Evolutionary conservation across 2,329 filamentous ascomycete genomes (phyloP), one percentile per base, ranked within the genome.

Genomic region (Xylaria digitata): DNA sequence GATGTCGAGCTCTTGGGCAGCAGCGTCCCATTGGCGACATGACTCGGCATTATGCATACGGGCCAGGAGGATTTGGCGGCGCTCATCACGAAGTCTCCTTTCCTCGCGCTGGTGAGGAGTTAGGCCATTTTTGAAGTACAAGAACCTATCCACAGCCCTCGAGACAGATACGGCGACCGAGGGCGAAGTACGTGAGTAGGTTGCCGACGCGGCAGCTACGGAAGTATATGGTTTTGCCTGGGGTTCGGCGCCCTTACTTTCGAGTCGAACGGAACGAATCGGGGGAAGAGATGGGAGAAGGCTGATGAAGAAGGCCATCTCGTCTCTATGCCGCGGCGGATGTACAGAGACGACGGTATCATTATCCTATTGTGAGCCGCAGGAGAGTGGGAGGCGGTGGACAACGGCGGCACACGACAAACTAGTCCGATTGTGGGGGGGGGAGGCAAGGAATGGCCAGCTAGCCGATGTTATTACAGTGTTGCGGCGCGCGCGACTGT

Each of bases 1-100:
- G 9, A 84, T 78, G 76, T 97, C 94, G 49, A 97, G 86, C 75
- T 94, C 90, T 49, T 84, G 84, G 2, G 94, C 94, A 9, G 92
- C 91, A 17, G 82, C 82, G 71, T 90, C 86, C 93, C 94, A 97
- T 75, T 94, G 88, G 56, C 85, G 81, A 72, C 89, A 86, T 0
- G 87, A 87, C 66, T 87, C 85, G 68, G 93, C 92, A 80, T 88
- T 87, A 70, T 88, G 87, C 84, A 94, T 85, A 69, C 86, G 86
- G 68, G 89, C 76, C 67, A 87, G 85, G 48, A 94, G 78, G 9
- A 90, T 83, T 74, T 90, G 86, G 76, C 86, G 89, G 66, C 84
- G 84, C 72, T 89, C 85, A 57, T 89, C 86, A n/a, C 78, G 74
- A 46, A 80, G 80, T 63, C 80, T 78, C 65, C 77, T 80, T 48